Conservation (phyloP, 116 monocot genomes). For the Dioscorea cayenensis region DNA sequence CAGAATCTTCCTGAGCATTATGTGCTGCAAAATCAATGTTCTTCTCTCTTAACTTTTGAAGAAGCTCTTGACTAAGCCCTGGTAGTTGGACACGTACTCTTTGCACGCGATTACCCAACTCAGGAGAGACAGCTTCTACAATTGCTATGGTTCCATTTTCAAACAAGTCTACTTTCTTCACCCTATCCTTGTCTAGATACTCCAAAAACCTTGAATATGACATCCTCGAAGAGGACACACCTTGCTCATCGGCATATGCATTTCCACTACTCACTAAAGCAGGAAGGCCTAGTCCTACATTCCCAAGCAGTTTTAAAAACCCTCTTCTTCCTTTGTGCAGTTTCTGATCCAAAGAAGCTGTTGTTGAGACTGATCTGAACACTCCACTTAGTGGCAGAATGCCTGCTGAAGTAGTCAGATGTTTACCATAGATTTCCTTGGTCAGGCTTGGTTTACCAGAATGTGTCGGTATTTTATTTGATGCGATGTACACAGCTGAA, state of each 20-base stretch:
- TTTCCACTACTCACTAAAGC: constrained; percentile 31
- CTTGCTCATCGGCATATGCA: constrained; percentile 86
- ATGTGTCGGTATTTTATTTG: constrained; percentile 31
- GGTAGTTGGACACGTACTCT: constrained; percentile 95
- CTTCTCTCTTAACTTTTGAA: constrained; percentile 85
- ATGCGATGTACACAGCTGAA: constrained; percentile 39
- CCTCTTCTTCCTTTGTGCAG: constrained; percentile 51
- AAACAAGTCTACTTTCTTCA: constrained; percentile 81
- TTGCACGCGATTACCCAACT: constrained; percentile 83
- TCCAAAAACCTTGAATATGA: constrained; percentile 96
- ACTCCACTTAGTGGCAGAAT: constrained; percentile 25
- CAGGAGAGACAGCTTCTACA: constrained; percentile 91
- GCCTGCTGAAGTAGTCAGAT: constrained; percentile 23
- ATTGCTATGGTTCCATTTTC: constrained; percentile 99
- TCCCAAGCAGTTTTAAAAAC: constrained; percentile 83
- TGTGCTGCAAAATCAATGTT: constrained; percentile 97
- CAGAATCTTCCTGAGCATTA: constrained; percentile 83
- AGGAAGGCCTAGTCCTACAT: constrained; percentile 56
- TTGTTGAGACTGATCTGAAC: constrained; percentile 29
- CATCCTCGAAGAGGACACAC: constrained; percentile 89
- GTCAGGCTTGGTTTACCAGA: constrained; percentile 15
- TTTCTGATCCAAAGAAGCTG: constrained; percentile 55
- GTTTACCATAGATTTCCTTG: constrained; percentile 54
- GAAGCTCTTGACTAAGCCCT: constrained; percentile 88
- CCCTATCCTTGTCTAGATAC: constrained; percentile 93